Percentiles rank a stretch among this genome's conserved stretches.
These are phyloP conservation scores for Monosporozyma aerobia DNA, from an alignment of 805 yeast genomes.

Conservation along the genomic window DNA sequence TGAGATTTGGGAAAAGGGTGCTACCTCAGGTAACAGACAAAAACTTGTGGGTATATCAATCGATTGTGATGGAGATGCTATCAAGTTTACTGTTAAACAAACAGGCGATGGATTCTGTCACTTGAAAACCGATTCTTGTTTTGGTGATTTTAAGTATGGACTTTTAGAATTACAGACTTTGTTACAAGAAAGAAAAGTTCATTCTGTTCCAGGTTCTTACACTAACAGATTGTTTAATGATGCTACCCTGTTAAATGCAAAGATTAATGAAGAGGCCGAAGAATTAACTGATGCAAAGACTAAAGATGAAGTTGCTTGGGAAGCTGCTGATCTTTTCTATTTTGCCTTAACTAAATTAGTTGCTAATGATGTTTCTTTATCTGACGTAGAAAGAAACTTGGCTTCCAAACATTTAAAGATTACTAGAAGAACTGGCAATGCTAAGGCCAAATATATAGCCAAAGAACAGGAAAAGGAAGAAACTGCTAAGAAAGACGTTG, in stretches of 20 bases:
- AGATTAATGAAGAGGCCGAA: constrained; percentile 92
- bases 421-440: constrained; percentile 91
- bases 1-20: constrained; percentile 94
- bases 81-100: constrained; percentile 81
- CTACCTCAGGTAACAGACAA: constrained; percentile 94
- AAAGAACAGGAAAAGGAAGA: constrained; percentile 16
- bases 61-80: constrained; percentile 91
- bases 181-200: constrained; percentile 45
- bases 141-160: constrained; percentile 57
- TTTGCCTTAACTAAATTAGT: constrained; percentile 68
- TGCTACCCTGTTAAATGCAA: constrained; percentile 64
- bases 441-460: constrained; percentile 65
- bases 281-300: constrained; percentile 79
- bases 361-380: constrained; percentile 66
- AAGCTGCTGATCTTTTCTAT: constrained; percentile 85
- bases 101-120: constrained; percentile 89
- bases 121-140: constrained; percentile 69
- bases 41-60: constrained; percentile 51
- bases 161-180: constrained; percentile 54
- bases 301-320: constrained; percentile 79
- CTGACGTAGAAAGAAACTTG: constrained; percentile 77
- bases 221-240: constrained; percentile 83
- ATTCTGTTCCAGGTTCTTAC: constrained; percentile 89
- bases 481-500: constrained; percentile 11
- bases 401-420: constrained; percentile 79